A percentile compares a stretch with the other conserved stretches of the same genome.
Evolutionary conservation across 2,329 filamentous ascomycete genomes (phyloP).

Genomic region (Trematosphaeria pertusa): DNA sequence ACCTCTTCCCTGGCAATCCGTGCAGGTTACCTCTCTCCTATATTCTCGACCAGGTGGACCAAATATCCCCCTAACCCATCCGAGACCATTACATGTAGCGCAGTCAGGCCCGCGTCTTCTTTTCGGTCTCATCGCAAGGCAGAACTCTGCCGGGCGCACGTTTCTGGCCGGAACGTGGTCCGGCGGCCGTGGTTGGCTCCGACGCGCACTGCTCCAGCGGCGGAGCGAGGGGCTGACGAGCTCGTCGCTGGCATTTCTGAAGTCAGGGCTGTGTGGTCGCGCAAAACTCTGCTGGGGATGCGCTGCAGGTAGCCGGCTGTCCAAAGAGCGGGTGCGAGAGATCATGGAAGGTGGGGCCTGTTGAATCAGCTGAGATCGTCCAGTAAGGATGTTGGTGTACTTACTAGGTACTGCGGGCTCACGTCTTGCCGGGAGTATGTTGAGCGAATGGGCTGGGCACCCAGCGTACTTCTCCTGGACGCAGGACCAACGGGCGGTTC

Average conservation of each 20-base stretch:
- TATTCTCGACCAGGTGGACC: not conserved
- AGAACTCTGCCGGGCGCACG: not conserved
- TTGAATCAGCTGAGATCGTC: no score
- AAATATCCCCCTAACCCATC: not conserved
- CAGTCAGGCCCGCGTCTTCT: not conserved
- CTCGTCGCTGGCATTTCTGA: not conserved
- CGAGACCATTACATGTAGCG: not conserved
- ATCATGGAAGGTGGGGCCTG: no score
- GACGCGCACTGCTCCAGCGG: not conserved
- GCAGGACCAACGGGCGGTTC: no score
- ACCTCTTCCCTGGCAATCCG: not conserved
- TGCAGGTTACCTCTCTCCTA: not conserved
- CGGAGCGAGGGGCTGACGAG: not conserved
- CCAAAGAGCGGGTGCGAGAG: no score
- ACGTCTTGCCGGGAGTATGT: no score
- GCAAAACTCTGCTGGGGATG: no score
- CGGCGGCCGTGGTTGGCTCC: not conserved
- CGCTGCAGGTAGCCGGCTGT: no score
- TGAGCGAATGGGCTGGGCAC: no score
- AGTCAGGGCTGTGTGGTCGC: not conserved
- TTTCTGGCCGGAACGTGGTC: not conserved
- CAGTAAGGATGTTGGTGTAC: no score
- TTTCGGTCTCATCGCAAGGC: not conserved
- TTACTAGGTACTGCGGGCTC: no score
- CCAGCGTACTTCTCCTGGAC: no score